These are phyloP conservation scores for Suillus luteus DNA, from an alignment of 768 basidiomycete species.

Conservation along the genomic window DNA sequence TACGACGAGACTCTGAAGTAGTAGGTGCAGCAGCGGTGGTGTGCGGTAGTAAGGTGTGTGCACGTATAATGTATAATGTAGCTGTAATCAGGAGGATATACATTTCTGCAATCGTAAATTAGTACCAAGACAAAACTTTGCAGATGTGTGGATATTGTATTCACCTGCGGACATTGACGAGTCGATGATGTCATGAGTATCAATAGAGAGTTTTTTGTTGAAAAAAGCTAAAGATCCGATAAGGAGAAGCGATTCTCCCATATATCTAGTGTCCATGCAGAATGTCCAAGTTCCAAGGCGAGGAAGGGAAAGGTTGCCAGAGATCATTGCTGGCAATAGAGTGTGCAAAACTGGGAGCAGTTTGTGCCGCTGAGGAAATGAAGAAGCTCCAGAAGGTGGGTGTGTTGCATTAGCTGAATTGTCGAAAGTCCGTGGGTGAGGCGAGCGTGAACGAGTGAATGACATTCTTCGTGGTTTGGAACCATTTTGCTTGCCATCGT, in stretches of 20 bases:
- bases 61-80: conserved; percentile 62
- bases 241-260: conserved; percentile 66
- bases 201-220: conserved; percentile 40
- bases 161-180: conserved; percentile 57
- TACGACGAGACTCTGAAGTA: conserved; percentile 20
- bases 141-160: conserved; percentile 11
- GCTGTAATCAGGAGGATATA: conserved; percentile 54
- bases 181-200: conserved; percentile 27
- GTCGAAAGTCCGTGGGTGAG: conserved; percentile 43
- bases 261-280: conserved; percentile 60
- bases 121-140: conserved; percentile 12
- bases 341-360: conserved; percentile 23
- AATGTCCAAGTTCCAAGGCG: conserved; percentile 47
- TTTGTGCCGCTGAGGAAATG: conserved; percentile 46
- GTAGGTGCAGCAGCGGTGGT: conserved; percentile 17
- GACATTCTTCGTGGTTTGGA: conserved; percentile 42
- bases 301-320: conserved; percentile 47
- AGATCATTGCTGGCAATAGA: conserved; percentile 52
- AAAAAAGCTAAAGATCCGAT: conserved; percentile 63
- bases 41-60: conserved; percentile 51
- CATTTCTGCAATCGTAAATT: conserved; percentile 48
- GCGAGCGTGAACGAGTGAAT: conserved; percentile 77
- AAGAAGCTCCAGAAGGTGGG: conserved; percentile 41
- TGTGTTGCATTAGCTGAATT: conserved; percentile 38
- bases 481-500: conserved; percentile 37